A percentile compares a stretch with the other conserved stretches of the same genome.
These are phyloP conservation scores for Erythrobasidium hasegawianum DNA, from an alignment of 1,284 basidiomycete genomes.

Conservation along the genomic window DNA sequence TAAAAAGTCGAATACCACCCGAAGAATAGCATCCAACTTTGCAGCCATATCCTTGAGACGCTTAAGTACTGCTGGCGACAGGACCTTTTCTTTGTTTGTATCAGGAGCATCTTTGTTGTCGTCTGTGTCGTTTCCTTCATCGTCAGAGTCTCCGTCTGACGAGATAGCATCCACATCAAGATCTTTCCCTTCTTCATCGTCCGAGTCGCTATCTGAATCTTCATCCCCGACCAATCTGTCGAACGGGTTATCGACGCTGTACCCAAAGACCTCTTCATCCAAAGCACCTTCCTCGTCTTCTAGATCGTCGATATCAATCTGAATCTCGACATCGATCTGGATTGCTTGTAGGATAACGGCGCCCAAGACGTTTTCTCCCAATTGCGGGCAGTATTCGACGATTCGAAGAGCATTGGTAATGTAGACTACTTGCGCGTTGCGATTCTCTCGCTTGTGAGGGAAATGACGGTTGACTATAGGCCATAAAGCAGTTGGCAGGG, in stretches of 20 bases:
- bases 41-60: slow-evolving; percentile 78
- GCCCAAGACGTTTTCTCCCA: slow-evolving; percentile 76
- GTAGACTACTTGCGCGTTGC: slow-evolving; percentile 78
- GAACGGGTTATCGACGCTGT: slow-evolving; percentile 41
- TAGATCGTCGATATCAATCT: slow-evolving; percentile 87
- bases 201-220: slow-evolving; percentile 54
- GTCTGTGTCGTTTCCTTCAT: slow-evolving; percentile 56
- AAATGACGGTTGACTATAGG: slow-evolving; percentile 79
- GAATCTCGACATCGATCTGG: slow-evolving; percentile 96
- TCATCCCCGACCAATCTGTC: slow-evolving; percentile 52
- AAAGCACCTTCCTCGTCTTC: slow-evolving; percentile 61
- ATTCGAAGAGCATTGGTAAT: slow-evolving; percentile 84
- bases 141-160: slow-evolving; percentile 56
- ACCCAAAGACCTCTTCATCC: slow-evolving; percentile 39
- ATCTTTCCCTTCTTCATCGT: slow-evolving; percentile 52
- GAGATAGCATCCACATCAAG: slow-evolving; percentile 40
- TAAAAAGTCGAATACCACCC: slow-evolving; percentile 78
- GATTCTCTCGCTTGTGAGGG: slow-evolving; percentile 86
- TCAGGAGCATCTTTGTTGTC: slow-evolving; percentile 47
- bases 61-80: slow-evolving; percentile 55
- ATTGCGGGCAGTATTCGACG: slow-evolving; percentile 82
- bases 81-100: slow-evolving; percentile 9
- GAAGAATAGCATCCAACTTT: slow-evolving; percentile 86
- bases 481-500: slow-evolving; percentile 75
- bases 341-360: slow-evolving; percentile 86